These are phyloP conservation scores for Sclerotinia trifoliorum DNA, from an alignment of 2,329 filamentous ascomycete species.

Conservation along the genomic window DNA sequence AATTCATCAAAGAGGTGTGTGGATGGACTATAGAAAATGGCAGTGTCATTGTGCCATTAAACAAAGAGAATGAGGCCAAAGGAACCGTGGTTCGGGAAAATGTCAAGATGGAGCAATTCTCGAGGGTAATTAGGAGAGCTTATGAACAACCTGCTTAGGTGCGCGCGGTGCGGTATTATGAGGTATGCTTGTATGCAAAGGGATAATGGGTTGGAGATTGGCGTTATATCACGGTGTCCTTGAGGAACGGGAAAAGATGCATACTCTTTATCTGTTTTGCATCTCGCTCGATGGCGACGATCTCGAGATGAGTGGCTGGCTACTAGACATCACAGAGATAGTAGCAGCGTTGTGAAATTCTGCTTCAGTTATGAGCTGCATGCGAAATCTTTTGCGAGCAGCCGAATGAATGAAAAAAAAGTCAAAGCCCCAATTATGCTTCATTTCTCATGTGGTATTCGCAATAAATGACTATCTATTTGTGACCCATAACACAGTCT, in stretches of 20 bases:
- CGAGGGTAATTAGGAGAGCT: conserved; percentile 74
- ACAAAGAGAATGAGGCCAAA: conserved; percentile 97
- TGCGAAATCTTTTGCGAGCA: conserved; percentile 15
- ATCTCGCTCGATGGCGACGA: conserved; percentile 13
- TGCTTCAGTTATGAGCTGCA: background rate
- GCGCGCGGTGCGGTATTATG: conserved; percentile 3
- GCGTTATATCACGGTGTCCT: conserved; percentile 21
- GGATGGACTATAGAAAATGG: conserved; percentile 73
- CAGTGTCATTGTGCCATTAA: conserved; percentile 76
- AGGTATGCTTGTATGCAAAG: conserved; percentile 18
- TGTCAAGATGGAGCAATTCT: conserved; percentile 85
- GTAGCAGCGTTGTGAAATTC: conserved; percentile 13
- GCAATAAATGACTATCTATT: conserved; percentile 11
- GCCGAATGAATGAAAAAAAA: conserved; percentile 6
- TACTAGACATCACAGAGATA: conserved; percentile 11
- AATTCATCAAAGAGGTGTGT: conserved; percentile 81
- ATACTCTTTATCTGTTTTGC: conserved; percentile 8
- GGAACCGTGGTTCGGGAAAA: conserved; percentile 94
- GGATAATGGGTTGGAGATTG: conserved; percentile 19
- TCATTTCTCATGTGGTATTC: conserved; percentile 10
- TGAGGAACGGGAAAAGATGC: conserved; percentile 19
- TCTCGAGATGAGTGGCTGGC: conserved; percentile 17
- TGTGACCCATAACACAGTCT: background rate
- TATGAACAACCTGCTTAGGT: conserved; percentile 75
- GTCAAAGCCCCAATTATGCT: conserved; percentile 11